Evolutionary conservation across 2,329 filamentous ascomycete species (phyloP), one percentile per base, ranked within the genome.

Genomic region (Microcera coccophila): DNA sequence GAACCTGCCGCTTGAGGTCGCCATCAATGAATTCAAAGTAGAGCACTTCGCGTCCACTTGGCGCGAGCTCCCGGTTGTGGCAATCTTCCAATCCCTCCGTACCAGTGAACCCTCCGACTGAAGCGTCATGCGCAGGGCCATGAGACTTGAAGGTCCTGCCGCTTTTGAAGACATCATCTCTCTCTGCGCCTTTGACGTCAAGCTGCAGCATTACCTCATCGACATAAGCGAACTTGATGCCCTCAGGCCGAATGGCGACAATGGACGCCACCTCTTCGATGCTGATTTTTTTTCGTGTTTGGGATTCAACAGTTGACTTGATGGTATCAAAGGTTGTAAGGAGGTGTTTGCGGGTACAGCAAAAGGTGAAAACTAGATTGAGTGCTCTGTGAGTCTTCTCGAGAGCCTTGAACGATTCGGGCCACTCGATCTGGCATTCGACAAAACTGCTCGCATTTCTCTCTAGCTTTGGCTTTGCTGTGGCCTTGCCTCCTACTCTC

Each of bases 351-450:
- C 93, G 82, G 1, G 91, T 91, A 61, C 84, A 93, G 69, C 89
- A 95, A 61, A 98, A 97, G 0, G 93, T 97, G 57, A 89, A 95
- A 1, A 97, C 89, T 2, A 97, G 70, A 56, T 95, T 98, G 46
- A 98, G 69, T 1, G 93, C 91, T 47, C 82, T 79, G 62, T 97
- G 87, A 0, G 84, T 86, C 62, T 84, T 82, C 19, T 85, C 81
- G 8, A 97, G 74, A 32, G 74, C 71, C 43, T 80, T 84, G 63
- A 97, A 87, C 35, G 77, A 72, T 1, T 79, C 74, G 1, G 90
- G 90, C 90, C 91, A 96, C 37, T 70, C 67, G 20, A 71, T 66
- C 18, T 59, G 47, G 42, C 69, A 69, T 8, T 54, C 39, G 8
- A 57, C 44, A 4, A 41, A 34, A 19, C 24, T 54, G 28, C 49